These are phyloP conservation scores for Amanita muscaria DNA, from an alignment of 768 basidiomycete species.

Conservation along the genomic window DNA sequence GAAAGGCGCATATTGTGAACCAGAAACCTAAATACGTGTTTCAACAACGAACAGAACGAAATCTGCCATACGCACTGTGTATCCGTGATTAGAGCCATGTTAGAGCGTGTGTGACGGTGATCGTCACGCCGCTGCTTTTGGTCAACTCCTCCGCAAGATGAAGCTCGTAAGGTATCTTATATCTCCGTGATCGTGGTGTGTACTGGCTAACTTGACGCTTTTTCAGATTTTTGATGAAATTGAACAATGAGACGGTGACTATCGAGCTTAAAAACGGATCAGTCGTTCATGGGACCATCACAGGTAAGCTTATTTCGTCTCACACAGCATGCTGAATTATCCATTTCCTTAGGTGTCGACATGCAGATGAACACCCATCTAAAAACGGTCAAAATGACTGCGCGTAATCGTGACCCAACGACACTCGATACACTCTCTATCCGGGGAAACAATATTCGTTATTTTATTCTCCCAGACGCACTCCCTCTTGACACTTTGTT, in stretches of 20 bases:
- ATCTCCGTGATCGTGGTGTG: slow-evolving; percentile 9
- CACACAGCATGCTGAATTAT: not conserved
- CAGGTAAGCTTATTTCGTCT: slow-evolving; percentile 41
- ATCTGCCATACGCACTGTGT: slow-evolving; percentile 1
- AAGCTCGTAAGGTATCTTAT: slow-evolving; percentile 74
- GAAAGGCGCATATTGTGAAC: slow-evolving; percentile 81
- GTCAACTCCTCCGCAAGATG: slow-evolving; percentile 29
- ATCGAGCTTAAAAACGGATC: slow-evolving; percentile 98
- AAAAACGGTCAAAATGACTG: slow-evolving; percentile 96
- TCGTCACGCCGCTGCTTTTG: too few relatives aligned
- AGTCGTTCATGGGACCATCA: slow-evolving; percentile 92
- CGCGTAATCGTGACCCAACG: slow-evolving; percentile 79
- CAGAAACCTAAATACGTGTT: slow-evolving; percentile 37
- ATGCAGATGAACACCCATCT: slow-evolving; percentile 99
- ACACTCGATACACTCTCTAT: slow-evolving; percentile 88
- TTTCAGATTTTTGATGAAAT: slow-evolving; percentile 93
- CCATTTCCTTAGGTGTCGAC: slow-evolving; percentile 67
- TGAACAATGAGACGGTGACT: slow-evolving; percentile 98
- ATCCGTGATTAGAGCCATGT: slow-evolving; percentile 7
- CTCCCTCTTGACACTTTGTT: slow-evolving; percentile 93
- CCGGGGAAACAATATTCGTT: slow-evolving; percentile 93
- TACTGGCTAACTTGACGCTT: not conserved
- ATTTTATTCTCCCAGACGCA: slow-evolving; percentile 96
- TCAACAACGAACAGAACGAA: not conserved
- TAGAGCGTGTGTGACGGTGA: too few relatives aligned